Percentiles rank a stretch among this genome's conserved stretches.
These are phyloP conservation scores for Allantophomopsis cytisporea DNA, from an alignment of 2,329 filamentous ascomycete species.

Conservation along the genomic window DNA sequence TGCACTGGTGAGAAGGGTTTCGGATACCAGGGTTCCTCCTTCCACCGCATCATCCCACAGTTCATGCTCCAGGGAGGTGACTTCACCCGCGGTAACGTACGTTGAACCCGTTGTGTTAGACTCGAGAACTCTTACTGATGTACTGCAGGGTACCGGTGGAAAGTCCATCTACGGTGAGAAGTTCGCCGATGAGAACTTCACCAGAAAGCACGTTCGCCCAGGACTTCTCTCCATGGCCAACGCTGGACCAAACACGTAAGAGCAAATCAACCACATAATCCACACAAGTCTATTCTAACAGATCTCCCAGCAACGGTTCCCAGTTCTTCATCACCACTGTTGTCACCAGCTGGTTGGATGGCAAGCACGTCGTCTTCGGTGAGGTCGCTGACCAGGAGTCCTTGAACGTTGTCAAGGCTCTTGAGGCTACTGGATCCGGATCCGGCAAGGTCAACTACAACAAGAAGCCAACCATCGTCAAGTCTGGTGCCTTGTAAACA, in stretches of 20 bases:
- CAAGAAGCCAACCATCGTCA: constrained; percentile 44
- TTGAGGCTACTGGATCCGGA: constrained; percentile 45
- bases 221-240: constrained; percentile 92
- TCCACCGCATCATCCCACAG: constrained; percentile 85
- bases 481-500: constrained; percentile 33
- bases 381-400: constrained; percentile 40
- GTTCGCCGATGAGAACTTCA: constrained; percentile 90
- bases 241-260: constrained; percentile 83
- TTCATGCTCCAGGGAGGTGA: constrained; percentile 97
- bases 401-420: constrained; percentile 40
- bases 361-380: constrained; percentile 79
- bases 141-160: constrained; percentile 68
- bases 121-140: background rate
- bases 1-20: constrained; percentile 72
- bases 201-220: constrained; percentile 55
- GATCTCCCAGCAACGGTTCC: constrained; percentile 78
- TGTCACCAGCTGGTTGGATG: constrained; percentile 72
- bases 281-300: constrained; percentile 45
- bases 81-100: constrained; percentile 84
- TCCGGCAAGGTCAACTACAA: constrained; percentile 40
- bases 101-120: constrained; percentile 17
- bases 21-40: constrained; percentile 70
- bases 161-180: constrained; percentile 93
- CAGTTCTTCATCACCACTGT: constrained; percentile 98
- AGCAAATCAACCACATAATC: constrained; percentile 28